Base-by-base conservation (phyloP, 2,329 filamentous ascomycete species). In the Amylocarpus encephaloides region DNA sequence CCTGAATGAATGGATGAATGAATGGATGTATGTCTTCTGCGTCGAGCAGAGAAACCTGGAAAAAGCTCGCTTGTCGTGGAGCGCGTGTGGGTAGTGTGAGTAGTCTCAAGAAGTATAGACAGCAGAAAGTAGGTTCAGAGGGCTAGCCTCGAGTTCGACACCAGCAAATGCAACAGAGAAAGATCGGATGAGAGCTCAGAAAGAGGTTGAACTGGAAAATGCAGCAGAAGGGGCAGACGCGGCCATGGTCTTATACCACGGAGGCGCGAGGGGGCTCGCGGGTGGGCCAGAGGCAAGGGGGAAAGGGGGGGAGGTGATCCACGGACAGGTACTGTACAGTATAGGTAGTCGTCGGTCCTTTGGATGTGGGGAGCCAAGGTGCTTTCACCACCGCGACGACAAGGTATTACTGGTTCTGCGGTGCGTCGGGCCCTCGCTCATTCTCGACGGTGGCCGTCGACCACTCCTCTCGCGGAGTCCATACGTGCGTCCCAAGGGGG, bases 91-190 rank as follows among this genome's bases (percentile, higher is more conserved):
- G 15, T 22, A 34, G 32, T 34, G 19, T 39, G n/a, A n/a, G 44
- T 33, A 34, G 16, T 33, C 2, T n/a, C 29, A 32, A 22, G 41
- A 43, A 43, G 29, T 32, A 26, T 43, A 45, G n/a, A 41, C 29
- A 32, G 35, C 33, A 33, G 38, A 53, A 51, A 56, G 49, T 43
- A 26, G 30, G 22, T 42, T 44, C 43, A 48, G 50, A 56, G 57
- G 57, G 51, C 57, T 57, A 56, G 57, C 57, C 57, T 40, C 33
- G 36, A 49, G 39, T 26, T 4, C 22, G 22, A 45, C 51, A 53
- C 53, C 49, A 43, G 10, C 40, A 43, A 32, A 34, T 32, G 30
- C n/a, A 42, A 35, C 26, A 34, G 46, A 44, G 52, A 43, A 50
- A 45, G 43, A 44, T 49, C 13, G 26, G 40, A 54, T 49, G 30